Base-by-base conservation (phyloP, 306 rosid genomes). In the Vicia sativa region DNA sequence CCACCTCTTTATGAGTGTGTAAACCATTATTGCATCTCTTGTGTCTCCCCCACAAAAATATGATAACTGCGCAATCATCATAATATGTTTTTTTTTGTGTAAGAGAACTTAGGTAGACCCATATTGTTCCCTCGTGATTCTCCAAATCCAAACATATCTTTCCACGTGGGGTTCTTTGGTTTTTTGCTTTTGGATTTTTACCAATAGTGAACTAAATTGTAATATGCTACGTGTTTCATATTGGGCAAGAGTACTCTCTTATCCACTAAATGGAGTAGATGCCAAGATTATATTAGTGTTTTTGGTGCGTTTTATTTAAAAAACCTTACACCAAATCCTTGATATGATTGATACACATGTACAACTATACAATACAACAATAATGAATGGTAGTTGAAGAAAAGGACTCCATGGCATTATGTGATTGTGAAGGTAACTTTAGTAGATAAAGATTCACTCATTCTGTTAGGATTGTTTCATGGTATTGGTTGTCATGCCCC, bases 11-110 rank as follows among this genome's bases (percentile, higher is more conserved):
- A 49, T 77, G 80, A 84, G 96, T 86, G 88, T 85, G 78, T 3
- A 70, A 68, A 79, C 80, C 96, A 86, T 79, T 82, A 83, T 54
- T 31, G 71, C 82, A 80, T 78, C 87, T 57, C 61, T 68, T 70
- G 41, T 79, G 78, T 74, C 77, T 66, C 74, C 63, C 59, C 67
- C 48, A 7, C 45, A 12, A 73, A 77, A 80, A 77, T 54, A n/a
- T 42, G 57, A 29, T 46, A 49, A 42, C 12, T 55, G 48, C 42
- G 73, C 77, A 78, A 79, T 79, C 80, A 84, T 86, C 77, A 68
- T 52, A 62, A 54, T 37, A 52, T 70, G 78, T 70, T 67, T 74
- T 73, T 58, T n/a, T 57, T 28, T 67, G 34, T 49, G 71, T 31
- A 18, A 16, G 39, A 38, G 44, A 67, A 71, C 75, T 37, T 54